Evolutionary conservation across 2,329 filamentous ascomycete species (phyloP).

Genomic region (Xylaria sp.): DNA sequence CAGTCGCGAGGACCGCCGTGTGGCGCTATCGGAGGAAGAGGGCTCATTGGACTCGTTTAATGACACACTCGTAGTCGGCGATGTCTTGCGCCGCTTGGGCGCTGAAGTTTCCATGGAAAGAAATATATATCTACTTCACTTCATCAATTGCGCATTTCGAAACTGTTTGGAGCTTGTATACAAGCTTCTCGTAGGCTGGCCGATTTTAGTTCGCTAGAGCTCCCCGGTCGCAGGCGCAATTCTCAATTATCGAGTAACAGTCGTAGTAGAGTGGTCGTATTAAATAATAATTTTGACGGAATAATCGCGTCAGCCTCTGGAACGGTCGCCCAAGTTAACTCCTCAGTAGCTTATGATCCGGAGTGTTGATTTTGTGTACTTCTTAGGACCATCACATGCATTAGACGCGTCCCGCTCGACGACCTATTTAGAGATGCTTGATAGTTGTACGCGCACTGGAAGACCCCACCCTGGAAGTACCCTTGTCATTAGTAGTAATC

Average conservation of each 20-base stretch:
- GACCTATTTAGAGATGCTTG: slow-evolving; percentile 22
- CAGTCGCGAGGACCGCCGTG: slow-evolving; percentile 36
- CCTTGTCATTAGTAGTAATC: neutral
- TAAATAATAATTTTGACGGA: too few species aligned
- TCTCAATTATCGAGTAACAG: neutral
- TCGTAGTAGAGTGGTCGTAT: neutral
- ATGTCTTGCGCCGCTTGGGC: slow-evolving; percentile 68
- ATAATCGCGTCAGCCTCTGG: too few species aligned
- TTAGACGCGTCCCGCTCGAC: slow-evolving; percentile 24
- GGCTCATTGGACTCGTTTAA: slow-evolving; percentile 35
- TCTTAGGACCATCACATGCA: slow-evolving; percentile 9
- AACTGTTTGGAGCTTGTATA: neutral
- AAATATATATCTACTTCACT: neutral
- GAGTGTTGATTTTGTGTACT: slow-evolving; percentile 1
- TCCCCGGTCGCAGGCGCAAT: neutral
- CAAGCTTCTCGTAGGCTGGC: neutral
- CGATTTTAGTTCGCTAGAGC: neutral
- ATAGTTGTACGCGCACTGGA: slow-evolving; percentile 16
- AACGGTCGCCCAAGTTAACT: neutral
- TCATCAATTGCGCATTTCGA: slow-evolving; percentile 8
- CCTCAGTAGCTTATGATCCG: neutral
- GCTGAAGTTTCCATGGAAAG: slow-evolving; percentile 60
- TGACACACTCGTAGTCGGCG: slow-evolving; percentile 55
- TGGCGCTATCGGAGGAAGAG: slow-evolving; percentile 21
- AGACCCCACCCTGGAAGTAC: slow-evolving; percentile 22